Percentiles rank a stretch among this genome's conserved stretches.
phyloP scores from a whole-genome alignment of 225 moss, liverwort and hornwort species.

The Bryum argenteum region DNA sequence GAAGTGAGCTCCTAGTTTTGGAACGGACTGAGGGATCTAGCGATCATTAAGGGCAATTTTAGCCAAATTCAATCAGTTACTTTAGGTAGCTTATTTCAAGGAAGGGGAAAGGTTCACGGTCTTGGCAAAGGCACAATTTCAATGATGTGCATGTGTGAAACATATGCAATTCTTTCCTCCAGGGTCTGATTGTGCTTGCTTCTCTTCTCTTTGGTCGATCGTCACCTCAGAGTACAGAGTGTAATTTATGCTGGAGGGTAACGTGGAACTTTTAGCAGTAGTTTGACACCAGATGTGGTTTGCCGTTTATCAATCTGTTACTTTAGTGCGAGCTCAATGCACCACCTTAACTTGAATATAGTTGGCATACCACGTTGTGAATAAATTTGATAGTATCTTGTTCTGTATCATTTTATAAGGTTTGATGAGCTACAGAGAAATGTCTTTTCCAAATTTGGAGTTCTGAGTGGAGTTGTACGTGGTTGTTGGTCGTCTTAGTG shows the following conservation, averaged over 20 bases:
- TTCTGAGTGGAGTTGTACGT: conserved; percentile 1
- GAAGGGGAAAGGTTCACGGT: not conserved
- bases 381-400: not conserved
- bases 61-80: not conserved
- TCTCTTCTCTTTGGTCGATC: not conserved
- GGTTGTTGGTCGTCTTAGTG: not conserved
- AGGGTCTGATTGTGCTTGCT: not conserved
- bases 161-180: not conserved
- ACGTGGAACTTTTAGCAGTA: not conserved
- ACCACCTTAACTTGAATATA: not conserved
- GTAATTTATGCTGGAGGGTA: not conserved
- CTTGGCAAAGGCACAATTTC: not conserved
- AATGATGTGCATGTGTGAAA: not conserved
- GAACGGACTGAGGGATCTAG: not conserved
- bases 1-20: not conserved
- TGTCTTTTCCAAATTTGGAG: not conserved
- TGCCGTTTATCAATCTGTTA: not conserved
- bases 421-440: not conserved
- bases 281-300: conserved; percentile 8
- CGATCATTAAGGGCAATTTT: conserved; percentile 4
- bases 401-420: not conserved
- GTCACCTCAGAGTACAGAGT: not conserved
- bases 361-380: not conserved
- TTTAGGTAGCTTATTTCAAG: not conserved
- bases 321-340: not conserved